phyloP scores from a whole-genome alignment of 495 filamentous ascomycete genomes.

The Hypoxylon lienhwacheense region DNA sequence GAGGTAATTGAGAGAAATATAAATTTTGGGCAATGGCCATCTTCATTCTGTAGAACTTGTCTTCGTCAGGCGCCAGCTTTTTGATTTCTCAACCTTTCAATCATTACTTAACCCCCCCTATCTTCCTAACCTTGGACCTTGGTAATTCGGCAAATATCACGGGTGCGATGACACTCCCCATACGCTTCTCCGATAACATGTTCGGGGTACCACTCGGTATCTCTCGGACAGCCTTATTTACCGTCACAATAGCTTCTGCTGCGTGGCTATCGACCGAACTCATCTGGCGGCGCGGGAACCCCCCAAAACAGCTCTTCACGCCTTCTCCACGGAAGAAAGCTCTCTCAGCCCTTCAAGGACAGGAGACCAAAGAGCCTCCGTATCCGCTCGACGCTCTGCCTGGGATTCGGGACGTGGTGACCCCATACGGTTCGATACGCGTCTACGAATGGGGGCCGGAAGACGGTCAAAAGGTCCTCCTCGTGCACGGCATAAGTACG shows the following conservation, averaged over 20 bases:
- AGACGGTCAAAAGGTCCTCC: conserved; percentile 64
- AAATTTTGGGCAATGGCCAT: conserved; percentile 3
- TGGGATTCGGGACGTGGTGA: conserved; percentile 68
- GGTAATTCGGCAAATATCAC: background rate
- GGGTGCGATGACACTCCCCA: background rate
- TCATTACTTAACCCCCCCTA: no score
- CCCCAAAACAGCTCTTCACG: conserved; percentile 29
- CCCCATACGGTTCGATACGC: conserved; percentile 69
- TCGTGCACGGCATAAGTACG: conserved; percentile 76
- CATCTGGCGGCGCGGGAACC: conserved; percentile 23
- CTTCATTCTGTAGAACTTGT: background rate
- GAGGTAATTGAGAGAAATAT: background rate
- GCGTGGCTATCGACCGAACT: conserved; percentile 2
- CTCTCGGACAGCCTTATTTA: background rate
- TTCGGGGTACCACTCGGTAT: background rate
- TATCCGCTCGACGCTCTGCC: conserved; percentile 77
- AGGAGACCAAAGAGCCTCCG: conserved; percentile 55
- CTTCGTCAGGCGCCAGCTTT: background rate
- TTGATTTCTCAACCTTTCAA: no score
- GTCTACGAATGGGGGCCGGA: conserved; percentile 79
- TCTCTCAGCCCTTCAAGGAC: conserved; percentile 19
- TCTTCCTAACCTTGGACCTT: background rate
- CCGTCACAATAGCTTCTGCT: conserved; percentile 1
- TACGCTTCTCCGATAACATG: background rate
- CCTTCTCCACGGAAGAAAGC: conserved; percentile 39